phyloP scores from a whole-genome alignment of 306 rosid species.

The Sophora flavescens region DNA sequence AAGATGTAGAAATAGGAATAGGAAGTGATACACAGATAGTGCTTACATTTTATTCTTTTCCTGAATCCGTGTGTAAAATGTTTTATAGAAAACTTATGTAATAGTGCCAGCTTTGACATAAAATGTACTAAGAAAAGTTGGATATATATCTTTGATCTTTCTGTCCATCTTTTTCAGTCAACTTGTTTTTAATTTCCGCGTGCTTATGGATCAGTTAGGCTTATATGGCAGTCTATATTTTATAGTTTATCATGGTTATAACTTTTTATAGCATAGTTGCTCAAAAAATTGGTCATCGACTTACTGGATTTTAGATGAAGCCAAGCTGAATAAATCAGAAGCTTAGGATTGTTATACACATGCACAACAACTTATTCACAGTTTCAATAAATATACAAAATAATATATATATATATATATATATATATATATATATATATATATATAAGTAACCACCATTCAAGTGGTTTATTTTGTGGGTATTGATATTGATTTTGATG shows the following conservation, averaged over 20 bases:
- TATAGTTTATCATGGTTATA: slow-evolving; percentile 7
- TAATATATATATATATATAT: too few species aligned
- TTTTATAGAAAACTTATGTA: neutral
- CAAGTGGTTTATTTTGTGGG: too few species aligned
- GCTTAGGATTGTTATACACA: too few species aligned
- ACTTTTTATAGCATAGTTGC: slow-evolving; percentile 38
- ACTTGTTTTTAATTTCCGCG: too few species aligned
- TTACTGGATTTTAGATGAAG: slow-evolving; percentile 40
- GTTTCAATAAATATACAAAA: too few species aligned
- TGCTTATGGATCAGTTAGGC: neutral
- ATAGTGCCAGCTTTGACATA: neutral
- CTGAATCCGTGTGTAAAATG: neutral
- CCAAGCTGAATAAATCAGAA: too few species aligned
- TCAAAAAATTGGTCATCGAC: slow-evolving; percentile 61
- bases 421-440: too few species aligned
- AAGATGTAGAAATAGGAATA: neutral
- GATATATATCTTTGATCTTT: neutral
- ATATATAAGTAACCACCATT: too few species aligned
- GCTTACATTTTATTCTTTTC: neutral
- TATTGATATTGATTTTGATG: too few species aligned
- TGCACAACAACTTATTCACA: too few species aligned
- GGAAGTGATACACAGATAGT: neutral
- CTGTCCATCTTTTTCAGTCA: neutral
- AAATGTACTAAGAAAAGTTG: neutral
- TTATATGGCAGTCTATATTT: slow-evolving; percentile 5